Evolutionary conservation across 306 rosid genomes (phyloP), one percentile per base, ranked within the genome.

Genomic region (Crotalaria pallida): DNA sequence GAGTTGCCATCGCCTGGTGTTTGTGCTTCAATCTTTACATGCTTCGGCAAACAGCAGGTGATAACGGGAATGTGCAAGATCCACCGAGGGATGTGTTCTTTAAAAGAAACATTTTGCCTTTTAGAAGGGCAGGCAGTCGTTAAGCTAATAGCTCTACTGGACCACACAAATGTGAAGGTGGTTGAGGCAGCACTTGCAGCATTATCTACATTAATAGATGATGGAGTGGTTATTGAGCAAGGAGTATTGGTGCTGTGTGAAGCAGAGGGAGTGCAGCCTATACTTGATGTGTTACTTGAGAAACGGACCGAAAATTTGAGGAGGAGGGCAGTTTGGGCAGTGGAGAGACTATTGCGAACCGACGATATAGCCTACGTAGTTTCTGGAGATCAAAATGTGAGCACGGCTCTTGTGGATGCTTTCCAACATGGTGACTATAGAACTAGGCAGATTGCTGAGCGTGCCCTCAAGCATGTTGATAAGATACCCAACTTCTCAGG

Each of bases 401-500:
- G 90, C 61, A 89, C 99, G 23, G 96, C 99, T 36, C 96, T 95
- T 45, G 99, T 95, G 70, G 99, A 95, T 21, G 97, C 99, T 51
- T 95, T 91, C 87, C 97, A 95, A 83, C 96, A 95, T 53, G 97
- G 88, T 10, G 99, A 95, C 71, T 84, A 81, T 65, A 86, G 92
- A 81, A 95, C 99, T 60, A 80, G 92, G 63, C 99, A 95, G 84
- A 91, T 82, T 26, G 99, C 99, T 6, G 99, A 95, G 81, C 90
- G 81, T 62, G 99, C 99, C 67, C 81, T 95, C 65, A 95, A 87
- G 84, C 99, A 95, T 81, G 88, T 95, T 34, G 97, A 91, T 70
- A 91, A 89, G 87, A 81, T 95, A 76, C 99, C 99, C 17, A 95
- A 91, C 91, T 95, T 95, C 87, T 95, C 99, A 11, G 97, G 95